Percentiles rank a stretch among this genome's conserved stretches.
Evolutionary conservation across 2,329 filamentous ascomycete genomes (phyloP).

Genomic region (Sordariomycetes sp.): DNA sequence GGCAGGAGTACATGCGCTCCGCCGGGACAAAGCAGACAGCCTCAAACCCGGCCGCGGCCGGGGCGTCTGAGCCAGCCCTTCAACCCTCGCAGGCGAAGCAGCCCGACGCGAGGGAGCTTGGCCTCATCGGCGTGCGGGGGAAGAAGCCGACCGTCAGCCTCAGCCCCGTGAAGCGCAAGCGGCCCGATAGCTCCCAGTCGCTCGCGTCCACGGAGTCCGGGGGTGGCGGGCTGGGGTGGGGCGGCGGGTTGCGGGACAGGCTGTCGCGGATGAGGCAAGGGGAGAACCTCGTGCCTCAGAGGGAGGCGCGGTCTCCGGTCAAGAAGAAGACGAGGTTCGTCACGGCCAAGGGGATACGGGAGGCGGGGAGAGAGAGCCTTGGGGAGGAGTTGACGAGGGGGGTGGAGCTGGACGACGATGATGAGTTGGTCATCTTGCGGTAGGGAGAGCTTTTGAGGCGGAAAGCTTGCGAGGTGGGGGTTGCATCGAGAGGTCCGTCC

Average conservation of each 20-base stretch:
- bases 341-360: slow-evolving; percentile 63
- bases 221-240: slow-evolving; percentile 37
- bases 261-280: slow-evolving; percentile 49
- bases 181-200: slow-evolving; percentile 33
- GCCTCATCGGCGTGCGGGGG: slow-evolving; percentile 16
- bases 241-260: slow-evolving; percentile 38
- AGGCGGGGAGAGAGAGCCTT: slow-evolving; percentile 63
- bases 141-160: slow-evolving; percentile 36
- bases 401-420: slow-evolving; percentile 20
- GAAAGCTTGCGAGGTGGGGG: background rate
- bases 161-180: slow-evolving; percentile 48
- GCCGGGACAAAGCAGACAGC: background rate
- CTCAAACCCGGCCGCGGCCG: background rate
- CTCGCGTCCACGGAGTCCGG: slow-evolving; percentile 14
- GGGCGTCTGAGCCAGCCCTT: slow-evolving; percentile 4
- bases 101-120: slow-evolving; percentile 21
- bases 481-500: background rate
- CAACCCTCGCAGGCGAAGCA: slow-evolving; percentile 26
- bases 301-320: slow-evolving; percentile 28
- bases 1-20: slow-evolving; percentile 53
- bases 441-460: background rate
- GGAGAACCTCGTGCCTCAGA: slow-evolving; percentile 26
- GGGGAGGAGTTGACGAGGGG: slow-evolving; percentile 32
- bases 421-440: slow-evolving; percentile 35
- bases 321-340: slow-evolving; percentile 70